phyloP scores from a whole-genome alignment of 1,284 basidiomycete species.

The Xerocomus nothofagi region DNA sequence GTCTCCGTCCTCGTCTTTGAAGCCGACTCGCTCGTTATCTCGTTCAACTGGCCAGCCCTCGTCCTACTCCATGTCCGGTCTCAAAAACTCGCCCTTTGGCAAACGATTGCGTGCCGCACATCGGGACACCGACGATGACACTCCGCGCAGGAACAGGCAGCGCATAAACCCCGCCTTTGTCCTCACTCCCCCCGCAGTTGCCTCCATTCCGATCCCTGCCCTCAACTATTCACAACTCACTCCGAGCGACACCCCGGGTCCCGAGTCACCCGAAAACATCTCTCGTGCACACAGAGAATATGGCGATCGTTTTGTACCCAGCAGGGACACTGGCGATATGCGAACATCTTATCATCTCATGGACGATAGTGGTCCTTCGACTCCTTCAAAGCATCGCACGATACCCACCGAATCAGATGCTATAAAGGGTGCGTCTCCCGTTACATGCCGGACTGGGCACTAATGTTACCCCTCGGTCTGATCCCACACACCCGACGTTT shows the following conservation, averaged over 20 bases:
- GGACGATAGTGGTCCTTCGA: conserved; percentile 65
- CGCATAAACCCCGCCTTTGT: conserved; percentile 50
- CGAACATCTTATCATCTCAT: conserved; percentile 75
- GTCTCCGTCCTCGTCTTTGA: conserved; percentile 34
- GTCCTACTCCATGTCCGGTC: conserved; percentile 55
- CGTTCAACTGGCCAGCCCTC: neutral
- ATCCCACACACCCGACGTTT: conserved; percentile 4
- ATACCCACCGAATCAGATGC: conserved; percentile 80
- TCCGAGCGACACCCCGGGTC: conserved; percentile 54
- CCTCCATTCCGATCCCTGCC: conserved; percentile 49
- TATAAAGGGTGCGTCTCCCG: conserved; percentile 56
- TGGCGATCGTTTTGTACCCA: conserved; percentile 77
- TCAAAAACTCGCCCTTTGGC: conserved; percentile 79
- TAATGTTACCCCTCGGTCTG: conserved; percentile 1
- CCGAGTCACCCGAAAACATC: conserved; percentile 52
- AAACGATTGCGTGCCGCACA: conserved; percentile 72
- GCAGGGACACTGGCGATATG: conserved; percentile 69
- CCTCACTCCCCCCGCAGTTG: conserved; percentile 11
- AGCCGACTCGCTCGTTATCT: conserved; percentile 49
- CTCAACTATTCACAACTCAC: conserved; percentile 53
- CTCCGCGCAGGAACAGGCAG: conserved; percentile 51
- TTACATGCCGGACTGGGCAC: neutral
- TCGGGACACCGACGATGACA: conserved; percentile 53
- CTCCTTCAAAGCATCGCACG: conserved; percentile 66
- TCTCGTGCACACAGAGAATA: conserved; percentile 51